Evolutionary conservation across 2,329 filamentous ascomycete genomes (phyloP).

Genomic region (Colletotrichum lindemuthianum): DNA sequence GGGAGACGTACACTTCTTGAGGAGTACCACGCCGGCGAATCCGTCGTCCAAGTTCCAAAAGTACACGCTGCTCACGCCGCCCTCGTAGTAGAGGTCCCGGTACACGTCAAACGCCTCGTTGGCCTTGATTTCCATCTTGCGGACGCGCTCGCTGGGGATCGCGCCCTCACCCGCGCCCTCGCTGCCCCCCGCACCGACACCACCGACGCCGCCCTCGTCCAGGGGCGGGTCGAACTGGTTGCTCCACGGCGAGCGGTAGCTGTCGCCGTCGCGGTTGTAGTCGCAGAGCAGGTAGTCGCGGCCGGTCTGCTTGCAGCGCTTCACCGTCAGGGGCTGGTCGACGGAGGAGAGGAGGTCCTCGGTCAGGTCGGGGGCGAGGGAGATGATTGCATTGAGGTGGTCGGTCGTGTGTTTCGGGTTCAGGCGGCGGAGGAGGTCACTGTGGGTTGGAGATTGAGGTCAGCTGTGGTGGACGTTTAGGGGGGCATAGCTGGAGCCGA

Average conservation of each 20-base stretch:
- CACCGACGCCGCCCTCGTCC: constrained; percentile 66
- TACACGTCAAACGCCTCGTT: constrained; percentile 99
- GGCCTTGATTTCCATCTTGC: constrained; percentile 92
- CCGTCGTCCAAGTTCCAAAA: constrained; percentile 99
- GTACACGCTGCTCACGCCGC: constrained; percentile 94
- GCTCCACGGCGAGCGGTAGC: constrained; percentile 98
- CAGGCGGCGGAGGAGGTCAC: constrained; percentile 96
- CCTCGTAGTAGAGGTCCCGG: constrained; percentile 95
- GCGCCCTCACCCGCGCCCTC: constrained; percentile 79
- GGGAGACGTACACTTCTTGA: constrained; percentile 83
- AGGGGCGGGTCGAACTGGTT: constrained; percentile 97
- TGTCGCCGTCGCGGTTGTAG: constrained; percentile 99
- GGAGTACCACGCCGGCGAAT: constrained; percentile 92
- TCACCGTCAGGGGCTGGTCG: constrained; percentile 90
- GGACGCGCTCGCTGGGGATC: constrained; percentile 87
- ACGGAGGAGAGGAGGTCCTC: constrained; percentile 98
- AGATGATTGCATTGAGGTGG: constrained; percentile 90
- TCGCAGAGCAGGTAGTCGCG: constrained; percentile 98
- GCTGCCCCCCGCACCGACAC: constrained; percentile 61
- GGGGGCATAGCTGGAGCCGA: constrained; percentile 15
- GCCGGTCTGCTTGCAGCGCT: constrained; percentile 86
- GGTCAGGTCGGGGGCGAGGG: constrained; percentile 88
- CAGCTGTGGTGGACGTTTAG: constrained; percentile 18
- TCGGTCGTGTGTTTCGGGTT: constrained; percentile 91
- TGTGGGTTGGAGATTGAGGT: constrained; percentile 50